A percentile compares a stretch with the other conserved stretches of the same genome.
Conservation (phyloP, 345 rosid species). For the Salix brachista region DNA sequence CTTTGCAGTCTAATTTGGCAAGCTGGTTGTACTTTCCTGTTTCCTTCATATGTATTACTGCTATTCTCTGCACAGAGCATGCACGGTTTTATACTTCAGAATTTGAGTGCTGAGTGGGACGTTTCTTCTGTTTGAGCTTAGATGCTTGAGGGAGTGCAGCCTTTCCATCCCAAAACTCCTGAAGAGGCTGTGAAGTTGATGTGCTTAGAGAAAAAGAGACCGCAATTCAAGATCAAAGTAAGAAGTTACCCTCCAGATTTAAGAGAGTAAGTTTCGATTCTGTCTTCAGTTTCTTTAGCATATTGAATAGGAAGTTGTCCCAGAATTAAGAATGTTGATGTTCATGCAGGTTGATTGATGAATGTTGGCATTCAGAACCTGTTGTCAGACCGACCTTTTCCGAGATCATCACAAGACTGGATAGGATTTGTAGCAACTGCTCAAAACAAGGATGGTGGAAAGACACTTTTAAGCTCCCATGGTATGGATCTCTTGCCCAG, state of each 20-base stretch:
- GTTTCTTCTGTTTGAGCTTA: conserved; percentile 25
- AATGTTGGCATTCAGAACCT: conserved; percentile 76
- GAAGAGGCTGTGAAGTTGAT: conserved; percentile 63
- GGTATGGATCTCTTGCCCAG: conserved; percentile 45
- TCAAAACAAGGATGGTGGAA: conserved; percentile 96
- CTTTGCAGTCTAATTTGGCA: background rate
- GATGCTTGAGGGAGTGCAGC: conserved; percentile 86
- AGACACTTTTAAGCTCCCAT: conserved; percentile 88
- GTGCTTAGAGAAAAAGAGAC: conserved; percentile 68
- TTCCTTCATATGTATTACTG: background rate
- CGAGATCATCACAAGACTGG: conserved; percentile 76
- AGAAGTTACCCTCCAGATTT: conserved; percentile 72
- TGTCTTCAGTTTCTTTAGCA: background rate
- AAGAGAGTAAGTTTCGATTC: conserved; percentile 61
- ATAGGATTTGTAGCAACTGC: conserved; percentile 59
- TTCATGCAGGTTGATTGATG: conserved; percentile 71
- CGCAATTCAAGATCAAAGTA: conserved; percentile 56
- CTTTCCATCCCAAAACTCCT: conserved; percentile 65
- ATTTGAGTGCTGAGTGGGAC: conserved; percentile 1
- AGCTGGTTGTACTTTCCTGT: background rate
- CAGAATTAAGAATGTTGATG: background rate
- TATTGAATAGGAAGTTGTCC: background rate
- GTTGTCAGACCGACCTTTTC: conserved; percentile 63
- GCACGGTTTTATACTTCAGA: too few relatives aligned
- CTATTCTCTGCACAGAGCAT: too few relatives aligned